phyloP scores from a whole-genome alignment of 495 filamentous ascomycete genomes.

The Penicillium silybi region DNA sequence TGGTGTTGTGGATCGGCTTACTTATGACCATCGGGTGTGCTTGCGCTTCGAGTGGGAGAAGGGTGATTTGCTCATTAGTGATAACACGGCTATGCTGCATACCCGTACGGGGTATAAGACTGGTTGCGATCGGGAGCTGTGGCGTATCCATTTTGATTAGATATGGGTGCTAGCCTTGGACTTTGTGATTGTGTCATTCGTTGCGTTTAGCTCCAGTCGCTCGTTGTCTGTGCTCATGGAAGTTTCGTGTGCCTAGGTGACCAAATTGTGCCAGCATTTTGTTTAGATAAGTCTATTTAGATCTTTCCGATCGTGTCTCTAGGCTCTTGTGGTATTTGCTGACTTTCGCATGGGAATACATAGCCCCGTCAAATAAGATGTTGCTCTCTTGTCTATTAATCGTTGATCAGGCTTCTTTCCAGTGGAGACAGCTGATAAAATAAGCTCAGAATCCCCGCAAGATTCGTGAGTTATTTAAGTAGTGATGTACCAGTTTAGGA shows the following conservation, averaged over 20 bases:
- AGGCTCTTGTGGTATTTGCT: background rate
- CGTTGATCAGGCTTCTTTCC: no score
- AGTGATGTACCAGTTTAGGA: no score
- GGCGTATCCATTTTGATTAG: conserved; percentile 47
- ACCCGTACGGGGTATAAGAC: conserved; percentile 45
- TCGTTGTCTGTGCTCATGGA: background rate
- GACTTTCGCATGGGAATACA: background rate
- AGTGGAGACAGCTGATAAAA: no score
- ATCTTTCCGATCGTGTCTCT: background rate
- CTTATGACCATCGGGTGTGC: conserved; percentile 50
- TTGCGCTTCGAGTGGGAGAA: conserved; percentile 46
- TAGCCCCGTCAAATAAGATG: no score
- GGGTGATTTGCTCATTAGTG: conserved; percentile 53
- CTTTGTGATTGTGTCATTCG: background rate
- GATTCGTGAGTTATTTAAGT: no score
- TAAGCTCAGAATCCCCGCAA: no score
- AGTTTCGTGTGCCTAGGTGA: background rate
- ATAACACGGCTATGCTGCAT: conserved; percentile 51
- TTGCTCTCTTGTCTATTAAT: no score
- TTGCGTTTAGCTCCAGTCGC: background rate
- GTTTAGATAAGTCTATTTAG: background rate
- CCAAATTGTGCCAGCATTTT: background rate
- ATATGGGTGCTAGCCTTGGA: background rate
- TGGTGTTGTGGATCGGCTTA: conserved; percentile 31
- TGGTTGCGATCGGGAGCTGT: conserved; percentile 43